A percentile compares a stretch with the other conserved stretches of the same genome.
Evolutionary conservation across 140 eudicot genomes (phyloP).

Genomic region (Bidens hawaiensis): DNA sequence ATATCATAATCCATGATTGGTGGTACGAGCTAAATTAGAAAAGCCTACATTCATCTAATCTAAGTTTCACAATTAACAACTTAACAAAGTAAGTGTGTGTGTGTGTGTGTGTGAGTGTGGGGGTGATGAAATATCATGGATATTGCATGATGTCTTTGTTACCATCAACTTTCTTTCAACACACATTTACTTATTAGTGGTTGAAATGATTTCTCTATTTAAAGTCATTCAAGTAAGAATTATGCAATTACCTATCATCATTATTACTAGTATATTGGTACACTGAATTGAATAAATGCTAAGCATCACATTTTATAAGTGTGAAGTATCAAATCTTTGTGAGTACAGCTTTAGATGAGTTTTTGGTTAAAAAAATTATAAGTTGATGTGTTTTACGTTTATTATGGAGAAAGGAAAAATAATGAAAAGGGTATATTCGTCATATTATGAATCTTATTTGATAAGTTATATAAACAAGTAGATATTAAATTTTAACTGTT

Average conservation of each 20-base stretch:
- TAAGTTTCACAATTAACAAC: not conserved
- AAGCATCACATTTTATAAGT: not conserved
- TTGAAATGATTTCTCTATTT: conserved; percentile 2
- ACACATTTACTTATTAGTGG: not conserved
- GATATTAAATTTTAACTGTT: too few species aligned
- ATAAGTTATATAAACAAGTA: too few species aligned
- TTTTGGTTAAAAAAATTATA: too few species aligned
- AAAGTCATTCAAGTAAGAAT: not conserved
- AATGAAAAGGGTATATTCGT: too few species aligned
- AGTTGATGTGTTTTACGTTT: too few species aligned
- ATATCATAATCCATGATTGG: conserved; percentile 24
- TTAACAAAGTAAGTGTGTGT: too few species aligned
- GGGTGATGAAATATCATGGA: not conserved
- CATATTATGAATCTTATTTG: too few species aligned
- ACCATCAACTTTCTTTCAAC: conserved; percentile 4
- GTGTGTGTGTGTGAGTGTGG: not conserved
- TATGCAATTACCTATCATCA: not conserved
- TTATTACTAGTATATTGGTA: not conserved
- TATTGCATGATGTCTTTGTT: not conserved
- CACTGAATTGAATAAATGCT: not conserved
- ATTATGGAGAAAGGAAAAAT: too few species aligned
- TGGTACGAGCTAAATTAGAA: conserved; percentile 18
- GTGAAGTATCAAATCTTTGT: not conserved
- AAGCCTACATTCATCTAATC: conserved; percentile 15
- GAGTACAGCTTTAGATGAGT: too few species aligned